Evolutionary conservation across 1,284 basidiomycete genomes (phyloP), one percentile per base, ranked within the genome.

Genomic region (Trametes sp.): DNA sequence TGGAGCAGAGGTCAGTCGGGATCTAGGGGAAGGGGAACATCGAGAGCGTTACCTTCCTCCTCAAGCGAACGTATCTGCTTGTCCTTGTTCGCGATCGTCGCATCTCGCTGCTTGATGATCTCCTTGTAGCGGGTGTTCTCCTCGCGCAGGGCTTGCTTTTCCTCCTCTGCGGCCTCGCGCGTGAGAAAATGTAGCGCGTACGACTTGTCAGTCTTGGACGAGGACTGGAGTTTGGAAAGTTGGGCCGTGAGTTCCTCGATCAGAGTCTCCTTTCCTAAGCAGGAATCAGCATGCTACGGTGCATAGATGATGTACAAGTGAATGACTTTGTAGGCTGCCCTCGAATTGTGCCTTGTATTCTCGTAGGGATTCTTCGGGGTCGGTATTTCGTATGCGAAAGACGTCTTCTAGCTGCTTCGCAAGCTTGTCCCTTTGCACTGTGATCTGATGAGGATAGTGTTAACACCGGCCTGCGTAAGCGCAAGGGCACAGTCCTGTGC

Each of bases 151-250:
- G 64, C 75, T 55, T 80, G 82, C 68, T 86, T 85, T 76, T 92
- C 89, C 62, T 86, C 84, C 59, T 92, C 87, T 8, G 87, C 90
- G 4, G 84, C 84, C 66, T 92, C 89, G 54, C 89, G 84, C 8
- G 89, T 90, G 16, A 93, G 75, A 61, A 93, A 82, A 65, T 88
- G 86, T 31, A 90, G 77, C 8, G 81, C 48, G 76, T 78, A 29
- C 4, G 71, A 61, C 44, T 69, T 62, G 24, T 53, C 83, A 1
- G 81, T 75, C 49, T 77, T 77, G 33, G 84, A 77, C 24, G 89
- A 75, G 2, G 85, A 82, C 63, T 88, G 83, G 46, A 84, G 77
- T 46, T 80, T 81, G 10, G 83, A 77, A 4, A 89, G 72, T 67
- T 86, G 81, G 11, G 78, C 76, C 14, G 81, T 84, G n/a, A 90